Evolutionary conservation across 1,139 yeast species (phyloP), one percentile per base, ranked within the genome.

Genomic region (Candida sp.): DNA sequence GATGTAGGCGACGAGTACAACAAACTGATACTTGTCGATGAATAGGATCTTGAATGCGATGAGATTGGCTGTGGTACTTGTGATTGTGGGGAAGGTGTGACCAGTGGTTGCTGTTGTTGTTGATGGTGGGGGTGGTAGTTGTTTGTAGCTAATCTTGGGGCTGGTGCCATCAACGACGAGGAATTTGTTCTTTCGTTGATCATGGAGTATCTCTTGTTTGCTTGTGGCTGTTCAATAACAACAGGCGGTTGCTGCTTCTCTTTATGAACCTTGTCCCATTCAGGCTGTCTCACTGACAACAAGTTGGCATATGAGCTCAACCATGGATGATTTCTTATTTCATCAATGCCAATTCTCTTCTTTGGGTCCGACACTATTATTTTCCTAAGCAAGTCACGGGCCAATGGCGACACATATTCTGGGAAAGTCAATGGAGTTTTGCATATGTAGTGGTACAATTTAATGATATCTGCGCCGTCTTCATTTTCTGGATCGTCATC

Each of bases 401-500:
- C 96, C 67, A 90, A 80, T 3, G 98, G 96, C 47, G 88, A 86
- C 51, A 96, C 85, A 65, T 91, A 93, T 67, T 93, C 98, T 2
- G 99, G 99, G 72, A 94, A 94, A 3, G 98, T 94, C 62, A 94
- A 77, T 4, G 97, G 92, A 1, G 98, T 91, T 49, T 85, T 80
- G 44, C 98, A 91, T 58, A 94, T 96, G 71, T 94, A 94, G 65
- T 88, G 92, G 72, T 94, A 96, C 53, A 94, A 77, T 67, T 88
- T 86, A 30, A 94, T 91, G 63, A 94, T 94, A 70, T 94, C 96
- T 51, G 93, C 89, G 49, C 98, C 98, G 65, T 94, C 97, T 40
- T 97, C 98, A 66, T 96, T 94, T 49, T 88, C 88, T 31, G 97
- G 96, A 67, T 94, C 99, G 69, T 94, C 99, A 66, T 94, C 99